phyloP scores from a whole-genome alignment of 495 filamentous ascomycete species.

The Poronia punctata region DNA sequence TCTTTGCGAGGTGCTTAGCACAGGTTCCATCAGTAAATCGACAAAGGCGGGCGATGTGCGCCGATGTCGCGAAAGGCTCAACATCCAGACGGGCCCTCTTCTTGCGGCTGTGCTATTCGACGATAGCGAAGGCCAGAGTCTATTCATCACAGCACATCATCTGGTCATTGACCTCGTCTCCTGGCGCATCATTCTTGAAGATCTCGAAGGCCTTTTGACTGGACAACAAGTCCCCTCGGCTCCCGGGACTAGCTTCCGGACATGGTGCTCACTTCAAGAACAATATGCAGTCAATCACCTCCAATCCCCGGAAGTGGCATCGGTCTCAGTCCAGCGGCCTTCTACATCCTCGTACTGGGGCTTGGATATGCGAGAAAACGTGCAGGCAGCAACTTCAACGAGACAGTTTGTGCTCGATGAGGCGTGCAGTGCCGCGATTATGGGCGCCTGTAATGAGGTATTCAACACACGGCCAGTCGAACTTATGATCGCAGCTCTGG shows the following conservation, averaged over 20 bases:
- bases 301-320: too few relatives aligned
- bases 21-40: too few relatives aligned
- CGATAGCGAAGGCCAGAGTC: slow-evolving; percentile 20
- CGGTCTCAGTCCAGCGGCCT: too few relatives aligned
- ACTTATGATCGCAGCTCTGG: slow-evolving; percentile 25
- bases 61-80: slow-evolving; percentile 23
- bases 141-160: slow-evolving; percentile 54
- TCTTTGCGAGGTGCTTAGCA: neutral
- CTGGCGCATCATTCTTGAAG: slow-evolving; percentile 53
- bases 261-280: neutral
- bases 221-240: slow-evolving; percentile 1
- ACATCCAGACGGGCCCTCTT: slow-evolving; percentile 30
- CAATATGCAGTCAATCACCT: neutral
- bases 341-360: too few relatives aligned
- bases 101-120: slow-evolving; percentile 19
- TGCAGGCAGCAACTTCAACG: slow-evolving; percentile 21
- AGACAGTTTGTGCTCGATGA: slow-evolving; percentile 13
- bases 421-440: too few relatives aligned
- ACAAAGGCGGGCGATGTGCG: slow-evolving; percentile 9
- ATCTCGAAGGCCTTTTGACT: slow-evolving; percentile 36
- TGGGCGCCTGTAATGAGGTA: slow-evolving; percentile 18
- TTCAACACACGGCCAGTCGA: slow-evolving; percentile 29
- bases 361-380: slow-evolving; percentile 20
- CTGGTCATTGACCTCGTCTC: slow-evolving; percentile 57
- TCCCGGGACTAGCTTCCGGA: slow-evolving; percentile 6